Base-by-base conservation (phyloP, 371 early-diverging fungal species). In the Mycotypha africana region DNA sequence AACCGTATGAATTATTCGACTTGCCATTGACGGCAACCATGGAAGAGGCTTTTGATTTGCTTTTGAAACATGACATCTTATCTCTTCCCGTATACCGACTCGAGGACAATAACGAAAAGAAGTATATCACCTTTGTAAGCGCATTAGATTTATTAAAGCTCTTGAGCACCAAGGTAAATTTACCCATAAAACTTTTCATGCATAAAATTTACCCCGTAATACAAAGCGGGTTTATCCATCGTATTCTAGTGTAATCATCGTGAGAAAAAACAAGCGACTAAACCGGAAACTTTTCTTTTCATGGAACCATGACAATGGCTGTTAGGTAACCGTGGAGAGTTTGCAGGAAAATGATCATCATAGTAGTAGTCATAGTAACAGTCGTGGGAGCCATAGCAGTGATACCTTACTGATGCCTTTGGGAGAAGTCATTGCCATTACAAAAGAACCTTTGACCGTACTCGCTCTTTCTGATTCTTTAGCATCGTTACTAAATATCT, bases 21-120 rank as follows among this genome's bases (percentile, higher is more conserved):
- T 59, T 81, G 43, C 75, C 74, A 36, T 53, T 62, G 36, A 70
- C 61, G 16, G 66, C 74, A 5, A 78, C 79, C 2, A 63, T 81
- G 39, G 81, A 81, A 53, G 60, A 76, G 36, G 78, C 78, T n/a
- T 70, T 81, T 52, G 72, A 78, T 48, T 51, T 78, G 14, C 58
- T 81, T 8, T 54, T 74, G 14, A 62, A 67, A 10, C 53, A 77
- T 36, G 76, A 81, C 45, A 77, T 81, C 12, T 57, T 74, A 1
- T 77, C 81, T n/a, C 70, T 77, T 6, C 81, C 81, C 3, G 78
- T 81, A 15, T 81, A 81, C 52, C 52, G 64, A 15, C 28, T 49
- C 9, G 33, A 19, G 4, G 22, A 33, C 6, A 20, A 39, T 19
- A 23, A 42, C 8, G 58, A 61, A 38, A 76, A 76, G 44, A 28